These are phyloP conservation scores for Alternaria ethzedia DNA, from an alignment of 2,329 filamentous ascomycete species.

Conservation along the genomic window DNA sequence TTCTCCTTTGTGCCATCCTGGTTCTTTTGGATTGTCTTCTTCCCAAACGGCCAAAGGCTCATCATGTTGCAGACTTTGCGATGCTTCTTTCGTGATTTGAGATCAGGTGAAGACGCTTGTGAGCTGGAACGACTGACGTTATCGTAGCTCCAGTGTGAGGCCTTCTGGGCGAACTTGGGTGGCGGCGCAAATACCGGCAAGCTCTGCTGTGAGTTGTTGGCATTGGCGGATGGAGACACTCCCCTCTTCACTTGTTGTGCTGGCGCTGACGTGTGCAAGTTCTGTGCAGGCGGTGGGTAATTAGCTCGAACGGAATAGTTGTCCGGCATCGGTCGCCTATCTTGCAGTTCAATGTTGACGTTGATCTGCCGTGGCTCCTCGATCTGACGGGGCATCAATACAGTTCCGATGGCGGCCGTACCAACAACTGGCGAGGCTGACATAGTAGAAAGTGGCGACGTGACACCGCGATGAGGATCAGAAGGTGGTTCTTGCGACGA, in stretches of 20 bases:
- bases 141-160: constrained; percentile 35
- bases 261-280: constrained; percentile 24
- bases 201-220: constrained; percentile 20
- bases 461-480: constrained; percentile 16
- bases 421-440: constrained; percentile 42
- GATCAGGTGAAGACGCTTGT: constrained; percentile 25
- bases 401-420: constrained; percentile 41
- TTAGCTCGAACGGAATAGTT: constrained; percentile 21
- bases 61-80: constrained; percentile 39
- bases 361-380: constrained; percentile 36
- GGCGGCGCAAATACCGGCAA: constrained; percentile 43
- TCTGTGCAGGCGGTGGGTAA: constrained; percentile 22
- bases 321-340: constrained; percentile 26
- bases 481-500: constrained; percentile 13
- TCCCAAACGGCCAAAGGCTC: constrained; percentile 29
- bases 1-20: constrained; percentile 33
- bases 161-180: constrained; percentile 33
- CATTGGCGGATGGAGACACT: constrained; percentile 12
- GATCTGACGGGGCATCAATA: constrained; percentile 41
- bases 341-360: constrained; percentile 42
- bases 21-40: constrained; percentile 22
- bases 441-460: constrained; percentile 37
- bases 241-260: constrained; percentile 18
- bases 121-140: constrained; percentile 35
- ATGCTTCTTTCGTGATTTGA: constrained; percentile 37